Base-by-base conservation (phyloP, 2,329 filamentous ascomycete genomes). In the Phialophora tarda region DNA sequence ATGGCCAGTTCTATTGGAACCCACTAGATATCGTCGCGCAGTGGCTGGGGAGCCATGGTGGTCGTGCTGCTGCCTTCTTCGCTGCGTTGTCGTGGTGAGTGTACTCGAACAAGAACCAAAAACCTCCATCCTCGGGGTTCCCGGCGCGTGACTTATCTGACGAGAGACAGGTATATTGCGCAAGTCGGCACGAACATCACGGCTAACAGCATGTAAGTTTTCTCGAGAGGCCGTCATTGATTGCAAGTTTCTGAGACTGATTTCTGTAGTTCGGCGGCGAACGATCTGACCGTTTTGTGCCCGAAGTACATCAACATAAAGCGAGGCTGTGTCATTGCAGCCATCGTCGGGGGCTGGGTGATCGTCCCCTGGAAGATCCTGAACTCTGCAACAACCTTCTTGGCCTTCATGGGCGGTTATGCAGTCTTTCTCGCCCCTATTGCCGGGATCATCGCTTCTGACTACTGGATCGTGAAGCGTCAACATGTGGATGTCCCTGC, bases 161-260 rank as follows among this genome's bases (percentile, higher is more conserved):
- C 38, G 4, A 14, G 17, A 17, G 5, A 41, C 38, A 41, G 12
- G 38, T 41, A 83, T 48, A 76, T 88, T 57, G 85, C 85, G 0
- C 82, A 84, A 55, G 76, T 87, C 6, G 82, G 85, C 47, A 82
- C 82, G 6, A 86, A 86, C 69, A 80, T 86, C 61, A 79, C 79
- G 1, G 82, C 83, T 2, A 86, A 86, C 72, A 80, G 78, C 0
- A 80, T 86, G 60, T 62, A 48, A 26, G 59, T 55, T 24, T 17
- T 48, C 3, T 17, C 23, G 38, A 14, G 1, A 12, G 23, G 30
- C 38, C 41, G 38, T 24, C 56, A 30, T 30, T 24, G 5, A 12
- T 10, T 23, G 8, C 8, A 10, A 17, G 12, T 41, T 17, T 41
- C 12, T 10, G 8, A 26, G 12, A 7, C 34, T 63, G 26, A 63